These are phyloP conservation scores for Paraglomus brasilianum DNA, from an alignment of 192 early-diverging fungal species.

Conservation along the genomic window DNA sequence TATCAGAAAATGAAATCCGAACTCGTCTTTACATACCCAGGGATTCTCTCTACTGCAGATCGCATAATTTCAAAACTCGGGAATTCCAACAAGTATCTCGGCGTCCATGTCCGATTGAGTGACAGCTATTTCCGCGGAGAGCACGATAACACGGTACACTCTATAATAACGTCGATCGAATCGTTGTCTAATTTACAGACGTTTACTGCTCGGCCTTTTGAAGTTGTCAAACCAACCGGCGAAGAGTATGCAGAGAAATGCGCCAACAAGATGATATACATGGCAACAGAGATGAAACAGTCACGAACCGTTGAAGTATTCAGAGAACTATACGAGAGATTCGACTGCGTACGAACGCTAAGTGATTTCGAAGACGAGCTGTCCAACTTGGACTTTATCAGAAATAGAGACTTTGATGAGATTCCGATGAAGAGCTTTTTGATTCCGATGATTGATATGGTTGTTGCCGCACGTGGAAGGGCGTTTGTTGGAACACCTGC, in stretches of 20 bases:
- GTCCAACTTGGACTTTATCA: conserved; percentile 32
- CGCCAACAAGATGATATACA: conserved; percentile 47
- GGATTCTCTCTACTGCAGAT: conserved; percentile 43
- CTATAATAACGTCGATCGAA: neutral
- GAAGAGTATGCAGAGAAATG: conserved; percentile 27
- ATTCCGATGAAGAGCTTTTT: conserved; percentile 38
- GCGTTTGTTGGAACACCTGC: conserved; percentile 53
- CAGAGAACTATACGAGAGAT: conserved; percentile 42
- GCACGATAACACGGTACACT: neutral
- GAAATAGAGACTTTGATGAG: conserved; percentile 39
- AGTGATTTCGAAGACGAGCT: conserved; percentile 48
- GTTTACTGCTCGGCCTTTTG: neutral
- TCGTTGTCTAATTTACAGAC: conserved; percentile 2
- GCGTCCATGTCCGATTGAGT: conserved; percentile 51
- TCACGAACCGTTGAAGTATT: conserved; percentile 47
- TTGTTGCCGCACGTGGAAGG: conserved; percentile 48
- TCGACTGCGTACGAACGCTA: conserved; percentile 49
- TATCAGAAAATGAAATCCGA: conserved; percentile 39
- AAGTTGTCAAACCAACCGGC: neutral
- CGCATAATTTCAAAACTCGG: conserved; percentile 48
- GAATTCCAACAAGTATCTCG: conserved; percentile 45
- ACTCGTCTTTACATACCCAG: conserved; percentile 50
- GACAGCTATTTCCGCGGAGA: conserved; percentile 36
- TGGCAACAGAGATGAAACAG: conserved; percentile 51
- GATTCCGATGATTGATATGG: conserved; percentile 58